phyloP scores from a whole-genome alignment of 768 basidiomycete genomes.

The Agrocybe praecox region DNA sequence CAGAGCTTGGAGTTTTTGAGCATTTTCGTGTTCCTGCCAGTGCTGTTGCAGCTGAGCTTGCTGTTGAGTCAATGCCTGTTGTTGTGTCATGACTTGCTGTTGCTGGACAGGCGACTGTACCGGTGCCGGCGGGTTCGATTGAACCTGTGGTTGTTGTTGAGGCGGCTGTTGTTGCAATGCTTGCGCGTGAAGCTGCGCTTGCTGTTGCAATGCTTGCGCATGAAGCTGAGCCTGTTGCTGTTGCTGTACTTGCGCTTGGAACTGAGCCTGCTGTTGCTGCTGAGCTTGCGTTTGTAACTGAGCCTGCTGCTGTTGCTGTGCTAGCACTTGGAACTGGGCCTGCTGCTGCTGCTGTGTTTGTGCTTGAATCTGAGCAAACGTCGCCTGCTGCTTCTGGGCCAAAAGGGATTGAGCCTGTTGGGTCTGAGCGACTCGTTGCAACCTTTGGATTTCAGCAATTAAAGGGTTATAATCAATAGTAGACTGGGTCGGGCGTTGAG shows the following conservation, averaged over 20 bases:
- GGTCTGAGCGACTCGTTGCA: slow-evolving; percentile 11
- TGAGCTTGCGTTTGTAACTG: too few relatives aligned
- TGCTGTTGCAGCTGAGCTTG: slow-evolving; percentile 9
- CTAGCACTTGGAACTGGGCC: too few relatives aligned
- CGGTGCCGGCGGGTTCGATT: too few relatives aligned
- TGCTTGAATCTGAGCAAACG: not conserved
- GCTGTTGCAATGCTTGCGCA: too few relatives aligned
- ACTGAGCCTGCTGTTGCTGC: too few relatives aligned
- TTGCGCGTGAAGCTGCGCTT: not conserved
- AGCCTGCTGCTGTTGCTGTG: not conserved
- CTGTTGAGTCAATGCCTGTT: slow-evolving; percentile 13
- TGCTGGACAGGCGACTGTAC: slow-evolving; percentile 2
- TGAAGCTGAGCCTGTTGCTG: too few relatives aligned
- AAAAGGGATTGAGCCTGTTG: not conserved
- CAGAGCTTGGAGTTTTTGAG: not conserved
- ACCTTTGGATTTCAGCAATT: slow-evolving; percentile 21
- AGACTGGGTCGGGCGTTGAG: slow-evolving; percentile 10
- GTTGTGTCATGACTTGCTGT: slow-evolving; percentile 4
- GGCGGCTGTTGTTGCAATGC: too few relatives aligned
- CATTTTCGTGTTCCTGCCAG: slow-evolving; percentile 14
- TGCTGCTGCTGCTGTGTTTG: not conserved
- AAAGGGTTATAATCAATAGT: slow-evolving; percentile 22
- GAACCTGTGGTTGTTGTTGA: not conserved
- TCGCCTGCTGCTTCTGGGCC: slow-evolving; percentile 1
- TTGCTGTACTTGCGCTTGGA: too few relatives aligned